Evolutionary conservation across 2,329 filamentous ascomycete genomes (phyloP).

Genomic region (Pseudohalonectria lignicola): DNA sequence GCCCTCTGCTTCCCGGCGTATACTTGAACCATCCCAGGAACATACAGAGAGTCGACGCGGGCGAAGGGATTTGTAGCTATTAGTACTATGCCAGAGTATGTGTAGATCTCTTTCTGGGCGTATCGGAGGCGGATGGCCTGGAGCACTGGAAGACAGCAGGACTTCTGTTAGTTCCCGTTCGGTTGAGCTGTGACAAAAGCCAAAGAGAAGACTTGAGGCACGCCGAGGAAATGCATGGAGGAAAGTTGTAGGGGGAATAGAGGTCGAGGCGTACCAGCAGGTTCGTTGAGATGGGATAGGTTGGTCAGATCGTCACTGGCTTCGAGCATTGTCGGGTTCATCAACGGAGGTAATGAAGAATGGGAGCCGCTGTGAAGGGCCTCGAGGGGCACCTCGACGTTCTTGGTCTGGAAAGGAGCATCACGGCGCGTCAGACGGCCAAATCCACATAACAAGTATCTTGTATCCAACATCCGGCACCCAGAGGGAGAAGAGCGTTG

Average conservation of each 20-base stretch:
- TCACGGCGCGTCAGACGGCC: background rate
- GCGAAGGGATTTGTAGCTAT: constrained; percentile 99
- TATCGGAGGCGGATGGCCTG: constrained; percentile 97
- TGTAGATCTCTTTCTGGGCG: constrained; percentile 98
- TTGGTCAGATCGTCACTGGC: constrained; percentile 97
- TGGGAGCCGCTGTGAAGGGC: constrained; percentile 70
- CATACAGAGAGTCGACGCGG: constrained; percentile 93
- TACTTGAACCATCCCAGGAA: constrained; percentile 98
- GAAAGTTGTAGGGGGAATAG: background rate
- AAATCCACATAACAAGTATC: no score
- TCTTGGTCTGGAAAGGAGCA: constrained; percentile 52
- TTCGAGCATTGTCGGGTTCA: constrained; percentile 98
- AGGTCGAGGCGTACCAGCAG: constrained; percentile 58
- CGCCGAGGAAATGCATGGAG: constrained; percentile 7
- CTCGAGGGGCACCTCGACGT: constrained; percentile 63
- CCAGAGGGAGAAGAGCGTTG: background rate
- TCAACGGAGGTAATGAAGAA: constrained; percentile 74
- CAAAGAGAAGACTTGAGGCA: no score
- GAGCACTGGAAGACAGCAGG: constrained; percentile 51
- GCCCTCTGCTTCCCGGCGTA: constrained; percentile 95
- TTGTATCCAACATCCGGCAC: no score
- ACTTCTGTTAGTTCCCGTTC: constrained; percentile 3
- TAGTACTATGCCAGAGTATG: constrained; percentile 95
- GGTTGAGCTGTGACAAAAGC: background rate
- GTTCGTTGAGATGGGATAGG: constrained; percentile 94